phyloP scores from a whole-genome alignment of 2,329 filamentous ascomycete genomes.

The Onygenales sp. region DNA sequence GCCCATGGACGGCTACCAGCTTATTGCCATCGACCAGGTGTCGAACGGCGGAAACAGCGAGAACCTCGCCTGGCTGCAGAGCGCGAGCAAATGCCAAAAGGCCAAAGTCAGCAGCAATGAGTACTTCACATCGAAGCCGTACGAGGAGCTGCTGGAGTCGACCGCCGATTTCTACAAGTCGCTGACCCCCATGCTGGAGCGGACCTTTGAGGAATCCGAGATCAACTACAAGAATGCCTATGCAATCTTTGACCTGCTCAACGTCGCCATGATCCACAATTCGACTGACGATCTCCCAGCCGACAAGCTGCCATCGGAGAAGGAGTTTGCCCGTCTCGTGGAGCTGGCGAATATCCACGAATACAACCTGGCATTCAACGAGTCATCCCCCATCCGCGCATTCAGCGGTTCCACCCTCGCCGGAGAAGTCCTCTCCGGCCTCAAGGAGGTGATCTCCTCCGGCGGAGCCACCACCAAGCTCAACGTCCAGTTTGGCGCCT shows the following conservation, averaged over 20 bases:
- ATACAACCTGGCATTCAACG: slow-evolving; percentile 74
- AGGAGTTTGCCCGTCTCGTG: slow-evolving; percentile 53
- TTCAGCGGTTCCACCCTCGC: slow-evolving; percentile 55
- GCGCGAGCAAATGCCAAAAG: slow-evolving; percentile 45
- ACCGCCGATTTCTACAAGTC: slow-evolving; percentile 49
- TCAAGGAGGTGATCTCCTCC: slow-evolving; percentile 32
- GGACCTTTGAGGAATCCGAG: slow-evolving; percentile 39
- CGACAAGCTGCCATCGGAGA: slow-evolving; percentile 48
- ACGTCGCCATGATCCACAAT: slow-evolving; percentile 56
- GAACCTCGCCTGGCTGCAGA: slow-evolving; percentile 50
- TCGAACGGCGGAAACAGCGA: slow-evolving; percentile 51
- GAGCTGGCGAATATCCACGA: slow-evolving; percentile 72
- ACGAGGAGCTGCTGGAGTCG: slow-evolving; percentile 36
- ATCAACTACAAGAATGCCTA: slow-evolving; percentile 56
- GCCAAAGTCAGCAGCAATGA: slow-evolving; percentile 46
- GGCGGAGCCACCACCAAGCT: slow-evolving; percentile 29
- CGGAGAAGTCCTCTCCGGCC: slow-evolving; percentile 47
- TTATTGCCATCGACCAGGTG: slow-evolving; percentile 63
- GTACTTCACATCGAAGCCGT: slow-evolving; percentile 46
- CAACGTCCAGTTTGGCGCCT: slow-evolving; percentile 52
- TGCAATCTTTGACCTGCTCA: slow-evolving; percentile 55
- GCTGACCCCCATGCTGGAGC: slow-evolving; percentile 42
- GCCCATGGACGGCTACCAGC: slow-evolving; percentile 73
- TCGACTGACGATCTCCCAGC: slow-evolving; percentile 48
- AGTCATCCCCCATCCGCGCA: slow-evolving; percentile 36